Base-by-base conservation (phyloP, 106 monocot species). In the Narthecium ossifragum region DNA sequence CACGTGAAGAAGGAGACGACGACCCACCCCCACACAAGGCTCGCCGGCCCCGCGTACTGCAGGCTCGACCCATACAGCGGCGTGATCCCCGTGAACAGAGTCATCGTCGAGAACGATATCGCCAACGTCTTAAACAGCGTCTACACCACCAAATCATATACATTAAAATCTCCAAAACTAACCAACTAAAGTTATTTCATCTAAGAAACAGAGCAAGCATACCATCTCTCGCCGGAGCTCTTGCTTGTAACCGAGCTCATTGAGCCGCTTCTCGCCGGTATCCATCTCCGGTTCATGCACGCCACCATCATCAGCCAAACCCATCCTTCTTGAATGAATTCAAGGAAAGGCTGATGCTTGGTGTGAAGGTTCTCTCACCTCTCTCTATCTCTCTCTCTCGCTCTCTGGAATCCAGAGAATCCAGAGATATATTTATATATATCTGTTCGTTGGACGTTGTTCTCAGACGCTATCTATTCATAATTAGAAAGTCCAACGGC, bases 231-330 rank as follows among this genome's bases (percentile, higher is more conserved):
- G 70, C 21, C 88, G 53, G 40, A 88, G 88, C 54, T 84, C 80
- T 60, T 84, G 84, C 84, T 80, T 84, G 80, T 88, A 88, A 2
- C 88, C 84, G 34, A 88, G 88, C 84, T 88, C 88, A 60, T 88
- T 88, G 46, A 88, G 83, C 3, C 84, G 73, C 77, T 84, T 88
- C 80, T 88, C 84, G 20, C 84, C 84, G 8, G 88, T 74, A 67
- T 88, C 88, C 76, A 88, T 72, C n/a, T n/a, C n/a, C n/a, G n/a
- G n/a, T n/a, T n/a, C n/a, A n/a, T n/a, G n/a, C n/a, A n/a, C n/a
- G n/a, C n/a, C n/a, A n/a, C n/a, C n/a, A n/a, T n/a, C n/a, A n/a
- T n/a, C n/a, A n/a, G n/a, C n/a, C n/a, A n/a, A n/a, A n/a, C n/a
- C n/a, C n/a, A n/a, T n/a, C n/a, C n/a, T n/a, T n/a, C n/a, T n/a